Percentiles rank a stretch among this genome's conserved stretches.
These are phyloP conservation scores for Salvia rosmarinus DNA, from an alignment of 257 asterid genomes.

Conservation along the genomic window DNA sequence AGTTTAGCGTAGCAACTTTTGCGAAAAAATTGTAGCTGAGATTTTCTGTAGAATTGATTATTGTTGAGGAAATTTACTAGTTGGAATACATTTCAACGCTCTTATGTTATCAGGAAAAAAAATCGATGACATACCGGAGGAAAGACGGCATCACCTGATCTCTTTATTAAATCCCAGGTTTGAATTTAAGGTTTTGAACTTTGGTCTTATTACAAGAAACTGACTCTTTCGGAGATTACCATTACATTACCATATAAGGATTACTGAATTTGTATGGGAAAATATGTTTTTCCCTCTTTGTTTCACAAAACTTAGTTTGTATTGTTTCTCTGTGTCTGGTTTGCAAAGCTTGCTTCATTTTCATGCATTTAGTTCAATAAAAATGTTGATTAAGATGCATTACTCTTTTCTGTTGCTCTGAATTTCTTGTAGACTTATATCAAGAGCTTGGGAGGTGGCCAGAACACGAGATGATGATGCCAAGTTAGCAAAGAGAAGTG, in stretches of 20 bases:
- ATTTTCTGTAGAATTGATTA: too few species aligned
- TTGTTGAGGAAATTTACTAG: too few species aligned
- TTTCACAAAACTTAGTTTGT: neutral
- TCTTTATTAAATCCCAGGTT: slow-evolving; percentile 67
- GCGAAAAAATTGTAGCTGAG: too few species aligned
- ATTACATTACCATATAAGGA: neutral
- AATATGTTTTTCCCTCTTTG: neutral
- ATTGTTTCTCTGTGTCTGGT: neutral
- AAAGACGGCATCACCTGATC: slow-evolving; percentile 70
- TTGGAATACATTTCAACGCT: too few species aligned
- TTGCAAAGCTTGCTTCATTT: slow-evolving; percentile 10
- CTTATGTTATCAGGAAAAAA: slow-evolving; percentile 95
- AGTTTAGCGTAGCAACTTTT: too few species aligned
- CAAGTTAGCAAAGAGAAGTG: slow-evolving; percentile 63
- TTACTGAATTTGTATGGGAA: neutral
- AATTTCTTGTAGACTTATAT: slow-evolving; percentile 56
- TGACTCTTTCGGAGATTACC: neutral
- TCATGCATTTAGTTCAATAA: neutral
- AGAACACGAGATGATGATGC: slow-evolving; percentile 71
- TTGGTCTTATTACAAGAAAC: slow-evolving; percentile 4
- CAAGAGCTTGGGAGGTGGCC: slow-evolving; percentile 84
- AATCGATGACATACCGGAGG: slow-evolving; percentile 79
- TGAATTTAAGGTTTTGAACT: slow-evolving; percentile 9
- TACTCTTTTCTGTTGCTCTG: neutral
- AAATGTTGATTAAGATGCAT: neutral